Conservation (phyloP, 441 rosid species). For the Pelargonium cotyledonis region DNA sequence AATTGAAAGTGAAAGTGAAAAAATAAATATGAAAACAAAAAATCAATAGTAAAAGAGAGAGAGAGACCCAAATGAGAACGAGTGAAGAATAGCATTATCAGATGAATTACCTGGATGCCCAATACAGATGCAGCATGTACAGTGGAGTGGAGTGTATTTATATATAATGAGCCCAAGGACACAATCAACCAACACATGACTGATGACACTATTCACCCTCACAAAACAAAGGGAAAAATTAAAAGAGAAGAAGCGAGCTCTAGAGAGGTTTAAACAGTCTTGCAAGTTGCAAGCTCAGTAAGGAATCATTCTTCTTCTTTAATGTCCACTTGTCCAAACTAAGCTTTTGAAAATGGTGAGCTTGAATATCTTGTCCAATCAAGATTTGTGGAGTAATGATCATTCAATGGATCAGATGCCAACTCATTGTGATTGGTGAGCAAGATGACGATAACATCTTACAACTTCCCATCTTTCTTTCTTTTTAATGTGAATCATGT, state of each 20-base stretch:
- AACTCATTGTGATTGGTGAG: background rate
- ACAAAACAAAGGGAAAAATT: background rate
- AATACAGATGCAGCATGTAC: slow-evolving; percentile 1
- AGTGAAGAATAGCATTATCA: background rate
- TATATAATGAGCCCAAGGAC: slow-evolving; percentile 1
- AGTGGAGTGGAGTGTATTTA: slow-evolving; percentile 2
- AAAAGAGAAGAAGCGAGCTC: slow-evolving; percentile 1
- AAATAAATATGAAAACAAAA: too few species aligned
- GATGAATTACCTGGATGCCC: background rate
- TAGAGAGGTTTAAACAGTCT: slow-evolving; percentile 23
- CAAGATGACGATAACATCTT: background rate
- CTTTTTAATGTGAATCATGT: background rate
- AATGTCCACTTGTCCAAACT: background rate
- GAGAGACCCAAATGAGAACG: background rate
- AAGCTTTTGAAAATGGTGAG: background rate
- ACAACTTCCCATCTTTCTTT: background rate
- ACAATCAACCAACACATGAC: background rate
- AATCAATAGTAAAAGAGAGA: background rate
- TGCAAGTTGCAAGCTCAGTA: slow-evolving; percentile 28
- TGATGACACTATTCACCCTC: background rate
- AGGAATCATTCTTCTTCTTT: slow-evolving; percentile 34
- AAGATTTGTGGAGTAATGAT: background rate
- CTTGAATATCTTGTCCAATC: background rate
- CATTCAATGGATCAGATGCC: background rate
- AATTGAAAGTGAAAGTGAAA: background rate